phyloP scores from a whole-genome alignment of 148 eudicot genomes.

The Chenopodium album region DNA sequence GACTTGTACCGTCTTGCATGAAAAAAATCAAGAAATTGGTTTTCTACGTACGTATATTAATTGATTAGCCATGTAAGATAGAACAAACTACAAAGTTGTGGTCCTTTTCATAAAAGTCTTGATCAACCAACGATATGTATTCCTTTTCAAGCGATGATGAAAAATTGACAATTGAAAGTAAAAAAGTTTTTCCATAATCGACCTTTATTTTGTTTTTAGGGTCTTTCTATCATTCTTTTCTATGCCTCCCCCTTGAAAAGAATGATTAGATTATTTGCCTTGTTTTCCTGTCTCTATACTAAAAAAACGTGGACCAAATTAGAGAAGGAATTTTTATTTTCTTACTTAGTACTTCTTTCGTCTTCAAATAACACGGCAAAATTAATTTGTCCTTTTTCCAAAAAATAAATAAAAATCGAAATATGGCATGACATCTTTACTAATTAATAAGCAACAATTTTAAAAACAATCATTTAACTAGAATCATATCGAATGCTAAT shows the following conservation, averaged over 20 bases:
- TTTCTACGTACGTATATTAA: neutral
- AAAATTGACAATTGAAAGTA: conserved; percentile 20
- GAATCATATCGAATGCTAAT: too few species aligned
- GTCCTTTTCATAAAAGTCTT: conserved; percentile 22
- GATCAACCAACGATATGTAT: conserved; percentile 19
- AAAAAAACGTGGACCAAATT: conserved; percentile 1
- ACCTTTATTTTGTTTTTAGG: neutral
- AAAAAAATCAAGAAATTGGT: neutral
- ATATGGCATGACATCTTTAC: too few species aligned
- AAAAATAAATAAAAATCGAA: too few species aligned
- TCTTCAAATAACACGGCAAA: too few species aligned
- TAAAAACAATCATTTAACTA: too few species aligned
- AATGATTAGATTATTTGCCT: conserved; percentile 15
- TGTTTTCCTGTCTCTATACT: neutral
- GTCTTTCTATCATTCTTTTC: conserved; percentile 2
- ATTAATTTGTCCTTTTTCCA: too few species aligned
- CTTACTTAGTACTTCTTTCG: too few species aligned
- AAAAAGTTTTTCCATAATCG: neutral
- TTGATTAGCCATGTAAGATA: neutral
- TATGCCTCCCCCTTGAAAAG: conserved; percentile 1
- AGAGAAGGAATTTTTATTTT: too few species aligned
- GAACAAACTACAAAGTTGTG: conserved; percentile 4
- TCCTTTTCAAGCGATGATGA: conserved; percentile 32
- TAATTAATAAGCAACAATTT: too few species aligned
- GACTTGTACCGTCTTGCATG: neutral